Base-by-base conservation (phyloP, 352 stramenopile species). In the Phytopythium ostracodes region DNA sequence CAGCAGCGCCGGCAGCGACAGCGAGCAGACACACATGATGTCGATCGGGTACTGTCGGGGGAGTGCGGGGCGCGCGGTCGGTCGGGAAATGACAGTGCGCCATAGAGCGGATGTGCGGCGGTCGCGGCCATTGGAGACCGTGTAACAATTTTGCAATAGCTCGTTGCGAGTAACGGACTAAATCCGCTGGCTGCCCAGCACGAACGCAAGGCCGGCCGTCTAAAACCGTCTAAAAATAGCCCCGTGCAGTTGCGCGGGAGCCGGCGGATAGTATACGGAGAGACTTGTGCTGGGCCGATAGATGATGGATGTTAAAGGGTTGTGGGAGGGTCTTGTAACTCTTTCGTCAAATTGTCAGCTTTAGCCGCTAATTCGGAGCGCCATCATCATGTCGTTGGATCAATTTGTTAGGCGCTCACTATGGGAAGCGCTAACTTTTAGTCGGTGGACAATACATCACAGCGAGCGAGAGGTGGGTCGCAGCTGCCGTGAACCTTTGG, bases 11-110 rank as follows among this genome's bases (percentile, higher is more conserved):
- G 66, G 56, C 24, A 79, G 38, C 5, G 57, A 68, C 62, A 79
- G 68, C 40, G 71, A 71, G 60, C 65, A 79, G 22, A 76, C 14
- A 20, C 71, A 76, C 71, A 79, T 76, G 20, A 4, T 15, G 5
- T 2, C 6, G 8, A 0, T 20, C 10, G 33, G 2, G 27, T n/a
- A 27, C 6, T 24, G 52, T 9, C 9, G 18, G 20, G 31, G 24
- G 36, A 51, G 27, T 50, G 36, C 4, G 18, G 55, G 25, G 18
- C 24, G 40, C 38, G n/a, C 25, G 25, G 53, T 10, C 22, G 14
- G n/a, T 36, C 35, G 15, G 50, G 22, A 60, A 60, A 49, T 60
- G 55, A 36, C 7, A 17, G 11, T 35, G 35, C 10, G 11, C 14
- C 27, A 9, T 20, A 12, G 24, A 42, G n/a, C 24, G n/a, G 27